Base-by-base conservation (phyloP, 352 stramenopile genomes). In the Globisporangium okanoganense region DNA sequence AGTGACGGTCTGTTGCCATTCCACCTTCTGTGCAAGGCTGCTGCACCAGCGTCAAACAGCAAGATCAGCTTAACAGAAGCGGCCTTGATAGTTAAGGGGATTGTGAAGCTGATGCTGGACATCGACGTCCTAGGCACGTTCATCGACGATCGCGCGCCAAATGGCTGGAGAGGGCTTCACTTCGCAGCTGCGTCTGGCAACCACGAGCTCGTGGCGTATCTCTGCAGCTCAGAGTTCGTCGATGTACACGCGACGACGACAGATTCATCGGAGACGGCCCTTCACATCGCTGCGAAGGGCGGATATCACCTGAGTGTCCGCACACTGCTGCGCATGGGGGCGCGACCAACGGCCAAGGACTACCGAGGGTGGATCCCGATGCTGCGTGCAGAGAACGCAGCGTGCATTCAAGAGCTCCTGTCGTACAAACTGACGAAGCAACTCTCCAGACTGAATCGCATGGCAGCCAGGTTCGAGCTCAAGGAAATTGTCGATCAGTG, bases 101-200 rank as follows among this genome's bases (percentile, higher is more conserved):
- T 84, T 40, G 67, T 88, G n/a, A 55, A 60, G 14, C 27, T 81
- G 41, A 78, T 90, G 56, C 64, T 88, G 10, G 73, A 88, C 24
- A 64, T 87, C 8, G 82, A 92, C 47, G 67, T 88, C 5, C 76
- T 90, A 40, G 80, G 73, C 13, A 57, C 71, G 25, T 89, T 79
- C 61, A 65, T 90, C 24, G 70, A 67, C 22, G 45, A 75, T 31
- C 65, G 56, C 5, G 71, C 73, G 35, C 29, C 54, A 5, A 76
- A 70, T 35, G 82, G 82, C 5, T 90, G 77, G 77, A 70, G 55
- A 1, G 65, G 66, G 13, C 54, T 89, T 18, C 82, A 92, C 61
- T 86, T 84, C 36, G 77, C 72, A 18, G 73, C 76, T 16, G 67
- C 62, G 0, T 61, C 63, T 2, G 80, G 77, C 2, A 88, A 88